These are phyloP conservation scores for Pichia rugopelliculosa DNA, from an alignment of 805 yeast species.

Conservation along the genomic window DNA sequence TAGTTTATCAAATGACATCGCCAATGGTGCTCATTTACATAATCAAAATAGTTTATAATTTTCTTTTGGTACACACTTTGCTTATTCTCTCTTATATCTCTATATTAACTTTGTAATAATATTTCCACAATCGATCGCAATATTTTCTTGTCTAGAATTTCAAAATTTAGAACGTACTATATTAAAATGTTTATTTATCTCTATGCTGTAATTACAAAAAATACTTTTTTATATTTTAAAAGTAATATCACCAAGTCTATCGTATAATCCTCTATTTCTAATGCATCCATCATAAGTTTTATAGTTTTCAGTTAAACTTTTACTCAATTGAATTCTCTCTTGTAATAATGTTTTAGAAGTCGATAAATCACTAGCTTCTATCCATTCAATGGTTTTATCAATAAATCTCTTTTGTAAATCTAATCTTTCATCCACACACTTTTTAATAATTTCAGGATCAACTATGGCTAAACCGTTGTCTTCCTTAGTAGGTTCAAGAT, in stretches of 20 bases:
- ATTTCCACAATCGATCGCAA: neutral
- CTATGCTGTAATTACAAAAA: too few species aligned
- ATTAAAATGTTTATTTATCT: neutral
- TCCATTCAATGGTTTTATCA: slow-evolving; percentile 69
- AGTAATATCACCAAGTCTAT: slow-evolving; percentile 50
- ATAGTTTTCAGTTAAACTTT: slow-evolving; percentile 54
- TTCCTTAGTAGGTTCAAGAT: slow-evolving; percentile 51
- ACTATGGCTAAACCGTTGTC: slow-evolving; percentile 45
- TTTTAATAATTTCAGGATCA: slow-evolving; percentile 31
- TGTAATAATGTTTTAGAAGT: slow-evolving; percentile 42
- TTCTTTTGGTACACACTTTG: too few species aligned
- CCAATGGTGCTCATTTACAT: neutral
- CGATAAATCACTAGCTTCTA: slow-evolving; percentile 49
- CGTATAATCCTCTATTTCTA: slow-evolving; percentile 72
- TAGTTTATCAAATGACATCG: neutral
- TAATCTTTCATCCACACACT: slow-evolving; percentile 37
- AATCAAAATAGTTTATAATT: neutral
- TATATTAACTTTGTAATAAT: neutral
- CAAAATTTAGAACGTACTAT: neutral
- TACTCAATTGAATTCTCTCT: slow-evolving; percentile 48
- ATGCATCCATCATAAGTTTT: slow-evolving; percentile 69
- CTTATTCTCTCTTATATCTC: too few species aligned
- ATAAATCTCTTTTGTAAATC: slow-evolving; percentile 47
- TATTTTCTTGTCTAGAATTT: neutral
- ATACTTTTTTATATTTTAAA: slow-evolving; percentile 12